Evolutionary conservation across 1,139 yeast species (phyloP), one percentile per base, ranked within the genome.

Genomic region (Zygoascus hellenicus): DNA sequence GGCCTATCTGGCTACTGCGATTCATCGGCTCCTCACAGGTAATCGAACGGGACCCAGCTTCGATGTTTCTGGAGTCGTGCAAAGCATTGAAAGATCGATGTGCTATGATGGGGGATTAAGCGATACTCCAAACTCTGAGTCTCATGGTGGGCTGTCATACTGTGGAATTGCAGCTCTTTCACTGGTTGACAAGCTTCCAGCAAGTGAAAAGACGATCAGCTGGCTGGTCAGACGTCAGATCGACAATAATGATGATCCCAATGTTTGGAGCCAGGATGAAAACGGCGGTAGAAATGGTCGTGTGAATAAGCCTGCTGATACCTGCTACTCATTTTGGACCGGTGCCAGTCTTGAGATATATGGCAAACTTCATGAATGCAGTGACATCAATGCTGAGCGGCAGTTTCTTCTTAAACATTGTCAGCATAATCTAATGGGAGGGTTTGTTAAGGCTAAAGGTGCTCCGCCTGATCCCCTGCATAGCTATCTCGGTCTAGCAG

Each of bases 301-400:
- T 44, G 80, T 78, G 22, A 88, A 89, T 62, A 92, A 92, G 62
- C 76, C 75, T 45, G 83, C 85, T 3, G 98, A 92, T 63, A 85
- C 96, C 0, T 92, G 98, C 67, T 92, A 92, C 64, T 78, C 87
- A 7, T 92, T 90, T 75, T 92, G 98, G 98, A 77, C 80, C 43
- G 64, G 80, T 9, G 94, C 79, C 1, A 71, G 88, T 9, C 67
- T 89, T 50, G 61, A 62, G 1, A 53, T 83, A 42, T 63, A 81
- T 10, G 63, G 53, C 2, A 51, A 50, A 3, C 57, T 55, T 26
- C 43, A 40, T 32, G 56, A 56, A 0, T 60, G 79, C 14, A 58
- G 77, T 1, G 72, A 81, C 48, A 43, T 56, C 1, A 60, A 61
- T 0, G 60, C 62, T 2, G 75, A 77, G 1, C 58, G 61, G 6